phyloP scores from a whole-genome alignment of 1,284 basidiomycete genomes.

The Pisolithus thermaeus region DNA sequence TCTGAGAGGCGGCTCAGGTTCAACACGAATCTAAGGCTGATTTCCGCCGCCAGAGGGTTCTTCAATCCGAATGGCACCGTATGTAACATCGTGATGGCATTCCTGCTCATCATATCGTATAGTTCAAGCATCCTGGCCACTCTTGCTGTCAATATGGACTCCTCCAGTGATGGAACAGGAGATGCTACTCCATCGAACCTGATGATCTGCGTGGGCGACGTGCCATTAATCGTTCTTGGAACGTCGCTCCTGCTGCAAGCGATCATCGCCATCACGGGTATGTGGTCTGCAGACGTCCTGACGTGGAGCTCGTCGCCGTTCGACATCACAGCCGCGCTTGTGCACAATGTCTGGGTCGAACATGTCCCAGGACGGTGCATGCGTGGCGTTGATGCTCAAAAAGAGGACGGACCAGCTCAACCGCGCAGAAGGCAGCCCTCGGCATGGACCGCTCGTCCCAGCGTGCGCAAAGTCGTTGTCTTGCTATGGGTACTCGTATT shows the following conservation, averaged over 20 bases:
- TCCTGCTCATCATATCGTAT: conserved; percentile 25
- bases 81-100: conserved; percentile 21
- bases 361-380: conserved; percentile 17
- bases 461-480: conserved; percentile 14
- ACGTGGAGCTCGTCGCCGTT: conserved; percentile 30
- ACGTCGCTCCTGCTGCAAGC: conserved; percentile 17
- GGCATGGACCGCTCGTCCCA: conserved; percentile 23
- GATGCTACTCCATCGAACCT: not conserved
- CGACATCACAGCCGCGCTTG: conserved; percentile 27
- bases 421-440: conserved; percentile 18
- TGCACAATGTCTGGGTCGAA: conserved; percentile 22
- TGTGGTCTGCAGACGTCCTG: conserved; percentile 15
- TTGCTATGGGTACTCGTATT: conserved; percentile 19
- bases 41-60: conserved; percentile 15
- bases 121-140: conserved; percentile 21
- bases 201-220: conserved; percentile 18
- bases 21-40: conserved; percentile 28
- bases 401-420: conserved; percentile 7
- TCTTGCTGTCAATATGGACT: conserved; percentile 12
- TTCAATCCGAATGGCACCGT: conserved; percentile 20
- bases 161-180: not conserved
- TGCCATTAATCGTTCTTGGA: conserved; percentile 27
- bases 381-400: conserved; percentile 11
- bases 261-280: conserved; percentile 17
- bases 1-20: conserved; percentile 22